Evolutionary conservation across 139 green algal species (phyloP).

Genomic region (Chlamydomonas sp.): DNA sequence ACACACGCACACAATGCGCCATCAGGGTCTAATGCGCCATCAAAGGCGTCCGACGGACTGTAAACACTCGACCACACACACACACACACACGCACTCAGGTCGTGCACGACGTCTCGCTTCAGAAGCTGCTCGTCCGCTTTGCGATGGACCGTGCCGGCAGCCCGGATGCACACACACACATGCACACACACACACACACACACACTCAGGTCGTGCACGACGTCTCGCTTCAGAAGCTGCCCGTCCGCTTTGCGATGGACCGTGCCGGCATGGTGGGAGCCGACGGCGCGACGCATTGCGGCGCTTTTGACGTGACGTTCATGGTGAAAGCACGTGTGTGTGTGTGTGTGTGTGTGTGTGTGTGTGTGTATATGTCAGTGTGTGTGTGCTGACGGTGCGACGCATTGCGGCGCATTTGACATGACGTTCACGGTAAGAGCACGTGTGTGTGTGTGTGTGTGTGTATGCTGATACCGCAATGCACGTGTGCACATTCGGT

Average conservation of each 20-base stretch:
- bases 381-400: slow-evolving; percentile 93
- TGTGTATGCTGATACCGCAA: slow-evolving; percentile 93
- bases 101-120: slow-evolving; percentile 91
- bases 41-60: no score
- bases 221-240: slow-evolving; percentile 90
- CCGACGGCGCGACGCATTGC: slow-evolving; percentile 92
- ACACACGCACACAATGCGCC: no score
- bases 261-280: slow-evolving; percentile 90
- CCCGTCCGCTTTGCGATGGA: slow-evolving; percentile 98
- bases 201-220: slow-evolving; percentile 92
- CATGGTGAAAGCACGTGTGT: no score
- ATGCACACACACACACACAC: no score
- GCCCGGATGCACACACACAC: no score
- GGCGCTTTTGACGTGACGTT: slow-evolving; percentile 90
- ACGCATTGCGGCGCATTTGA: slow-evolving; percentile 94
- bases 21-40: no score
- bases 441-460: no score
- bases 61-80: no score
- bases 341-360: no score
- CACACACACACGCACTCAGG: no score
- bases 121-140: slow-evolving; percentile 96
- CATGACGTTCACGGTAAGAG: slow-evolving; percentile 91
- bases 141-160: slow-evolving; percentile 92
- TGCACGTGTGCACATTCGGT: slow-evolving; percentile 89
- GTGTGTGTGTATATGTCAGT: no score